A percentile compares a stretch with the other conserved stretches of the same genome.
Evolutionary conservation across 163 green algal genomes (phyloP).

Genomic region (Coccomyxa subellipsoidea): DNA sequence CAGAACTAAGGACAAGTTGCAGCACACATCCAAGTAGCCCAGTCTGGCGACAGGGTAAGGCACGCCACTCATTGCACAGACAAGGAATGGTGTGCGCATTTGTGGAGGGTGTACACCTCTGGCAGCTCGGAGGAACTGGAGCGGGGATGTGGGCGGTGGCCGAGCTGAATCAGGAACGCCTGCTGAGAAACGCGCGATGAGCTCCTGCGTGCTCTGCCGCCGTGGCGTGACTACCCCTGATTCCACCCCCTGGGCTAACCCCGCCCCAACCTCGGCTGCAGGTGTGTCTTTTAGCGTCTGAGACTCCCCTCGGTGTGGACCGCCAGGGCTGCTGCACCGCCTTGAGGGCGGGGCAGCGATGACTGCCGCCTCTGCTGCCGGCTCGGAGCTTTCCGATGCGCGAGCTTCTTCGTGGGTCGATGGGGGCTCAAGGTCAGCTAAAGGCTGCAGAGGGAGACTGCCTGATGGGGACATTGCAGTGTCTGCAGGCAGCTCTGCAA

Average conservation of each 20-base stretch:
- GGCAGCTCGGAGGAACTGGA: neutral
- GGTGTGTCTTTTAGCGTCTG: neutral
- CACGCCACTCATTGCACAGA: no score
- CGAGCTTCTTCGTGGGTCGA: neutral
- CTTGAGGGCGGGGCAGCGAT: neutral
- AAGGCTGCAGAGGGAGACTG: neutral
- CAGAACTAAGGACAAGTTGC: no score
- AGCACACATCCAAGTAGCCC: no score
- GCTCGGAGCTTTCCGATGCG: neutral
- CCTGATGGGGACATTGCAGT: neutral
- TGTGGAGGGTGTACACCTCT: no score
- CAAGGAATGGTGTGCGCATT: no score
- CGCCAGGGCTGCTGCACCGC: neutral
- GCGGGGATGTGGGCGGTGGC: neutral
- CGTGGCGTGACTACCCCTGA: neutral
- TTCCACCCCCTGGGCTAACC: neutral
- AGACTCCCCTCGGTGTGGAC: neutral
- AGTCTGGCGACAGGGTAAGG: no score
- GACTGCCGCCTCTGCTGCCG: neutral
- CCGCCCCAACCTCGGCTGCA: neutral
- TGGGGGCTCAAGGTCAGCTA: neutral
- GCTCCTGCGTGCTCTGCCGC: neutral
- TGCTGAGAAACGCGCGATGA: neutral
- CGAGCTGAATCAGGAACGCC: neutral
- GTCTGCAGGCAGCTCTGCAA: neutral